A percentile compares a stretch with the other conserved stretches of the same genome.
These are phyloP conservation scores for Penstemon barbatus DNA, from an alignment of 257 asterid genomes.

Conservation along the genomic window DNA sequence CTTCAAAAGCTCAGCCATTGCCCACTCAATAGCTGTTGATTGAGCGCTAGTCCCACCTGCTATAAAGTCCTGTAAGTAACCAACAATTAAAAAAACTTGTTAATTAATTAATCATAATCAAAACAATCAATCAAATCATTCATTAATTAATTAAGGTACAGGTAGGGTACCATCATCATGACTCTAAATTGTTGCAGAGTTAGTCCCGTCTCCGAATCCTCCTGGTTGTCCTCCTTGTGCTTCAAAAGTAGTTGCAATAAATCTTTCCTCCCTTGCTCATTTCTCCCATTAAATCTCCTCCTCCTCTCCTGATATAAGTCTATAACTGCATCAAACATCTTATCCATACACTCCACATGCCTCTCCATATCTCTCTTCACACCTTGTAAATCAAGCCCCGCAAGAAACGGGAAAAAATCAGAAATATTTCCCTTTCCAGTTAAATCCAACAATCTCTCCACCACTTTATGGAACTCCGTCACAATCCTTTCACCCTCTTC, in stretches of 20 bases:
- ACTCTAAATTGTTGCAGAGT: slow-evolving; percentile 1
- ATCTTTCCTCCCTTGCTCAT: slow-evolving; percentile 3
- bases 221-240: not conserved
- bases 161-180: not conserved
- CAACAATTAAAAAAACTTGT: too few species aligned
- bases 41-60: not conserved
- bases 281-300: not conserved
- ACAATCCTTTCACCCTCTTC: not conserved
- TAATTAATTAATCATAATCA: too few species aligned
- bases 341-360: not conserved
- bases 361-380: slow-evolving; percentile 2
- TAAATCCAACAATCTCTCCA: not conserved
- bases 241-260: not conserved
- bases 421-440: not conserved
- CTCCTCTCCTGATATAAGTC: not conserved
- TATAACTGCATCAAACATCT: not conserved
- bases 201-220: not conserved
- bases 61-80: not conserved
- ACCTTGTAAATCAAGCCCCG: slow-evolving; percentile 12
- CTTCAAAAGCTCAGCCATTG: slow-evolving; percentile 40
- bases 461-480: not conserved
- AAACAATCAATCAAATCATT: too few species aligned
- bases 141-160: not conserved
- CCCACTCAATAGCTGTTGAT: slow-evolving; percentile 44
- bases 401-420: slow-evolving; percentile 3